Evolutionary conservation across 2,329 filamentous ascomycete genomes (phyloP).

Genomic region (Aspergillus quadrilineatus): DNA sequence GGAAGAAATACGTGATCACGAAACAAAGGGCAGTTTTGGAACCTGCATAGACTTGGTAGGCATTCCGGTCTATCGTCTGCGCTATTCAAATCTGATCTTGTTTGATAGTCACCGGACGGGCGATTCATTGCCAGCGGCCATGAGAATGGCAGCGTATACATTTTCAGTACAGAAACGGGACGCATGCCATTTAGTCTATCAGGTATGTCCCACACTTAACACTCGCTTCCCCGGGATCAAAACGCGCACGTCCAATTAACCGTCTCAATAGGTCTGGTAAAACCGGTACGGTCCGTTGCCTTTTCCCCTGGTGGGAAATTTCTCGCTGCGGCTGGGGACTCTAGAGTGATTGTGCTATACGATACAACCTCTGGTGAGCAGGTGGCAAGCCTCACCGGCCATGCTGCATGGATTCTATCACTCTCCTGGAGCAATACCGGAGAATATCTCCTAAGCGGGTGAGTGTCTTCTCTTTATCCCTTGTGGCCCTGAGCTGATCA

Average conservation of each 20-base stretch:
- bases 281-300: conserved; percentile 77
- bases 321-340: conserved; percentile 86
- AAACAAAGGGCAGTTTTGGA: conserved; percentile 91
- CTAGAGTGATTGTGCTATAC: conserved; percentile 84
- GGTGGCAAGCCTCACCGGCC: conserved; percentile 76
- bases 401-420: conserved; percentile 83
- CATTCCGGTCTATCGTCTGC: conserved; percentile 11
- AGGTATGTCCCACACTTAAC: conserved; percentile 50
- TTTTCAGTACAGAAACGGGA: conserved; percentile 91
- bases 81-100: conserved; percentile 15
- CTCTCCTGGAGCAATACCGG: conserved; percentile 92
- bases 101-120: conserved; percentile 64
- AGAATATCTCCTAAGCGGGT: conserved; percentile 84
- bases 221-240: background rate
- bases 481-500: conserved; percentile 5
- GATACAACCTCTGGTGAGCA: conserved; percentile 91
- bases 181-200: conserved; percentile 82
- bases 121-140: conserved; percentile 87
- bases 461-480: conserved; percentile 26
- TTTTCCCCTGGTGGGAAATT: conserved; percentile 85
- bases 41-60: conserved; percentile 76
- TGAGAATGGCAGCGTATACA: conserved; percentile 85
- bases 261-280: conserved; percentile 68
- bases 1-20: conserved; percentile 74
- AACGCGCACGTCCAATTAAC: conserved; percentile 19